Evolutionary conservation across 106 monocot species (phyloP).

Genomic region (Dendrobium huoshanense): DNA sequence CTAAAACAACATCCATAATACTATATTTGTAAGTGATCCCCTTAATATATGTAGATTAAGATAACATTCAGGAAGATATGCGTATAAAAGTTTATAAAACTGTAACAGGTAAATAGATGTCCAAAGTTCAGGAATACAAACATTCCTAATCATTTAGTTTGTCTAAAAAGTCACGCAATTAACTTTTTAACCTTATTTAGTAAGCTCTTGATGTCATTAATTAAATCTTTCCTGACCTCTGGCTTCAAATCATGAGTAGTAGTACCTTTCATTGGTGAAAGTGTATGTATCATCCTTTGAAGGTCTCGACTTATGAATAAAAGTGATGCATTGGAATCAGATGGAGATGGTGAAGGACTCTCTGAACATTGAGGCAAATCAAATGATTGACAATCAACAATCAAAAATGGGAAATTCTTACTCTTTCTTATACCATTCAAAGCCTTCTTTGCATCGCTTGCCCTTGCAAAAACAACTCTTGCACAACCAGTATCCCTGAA

Average conservation of each 20-base stretch:
- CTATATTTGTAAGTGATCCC: neutral
- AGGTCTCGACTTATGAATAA: neutral
- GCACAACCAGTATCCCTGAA: slow-evolving; percentile 12
- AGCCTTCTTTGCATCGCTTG: slow-evolving; percentile 24
- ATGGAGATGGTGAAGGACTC: neutral
- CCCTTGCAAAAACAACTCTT: slow-evolving; percentile 13
- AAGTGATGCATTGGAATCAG: neutral
- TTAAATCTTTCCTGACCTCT: neutral
- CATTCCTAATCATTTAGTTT: neutral
- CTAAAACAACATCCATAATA: neutral
- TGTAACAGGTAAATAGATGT: neutral
- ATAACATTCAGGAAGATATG: neutral
- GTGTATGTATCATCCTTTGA: slow-evolving; percentile 1
- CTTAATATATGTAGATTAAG: neutral
- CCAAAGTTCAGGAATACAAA: neutral
- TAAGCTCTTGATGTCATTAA: slow-evolving; percentile 5
- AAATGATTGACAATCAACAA: slow-evolving; percentile 10
- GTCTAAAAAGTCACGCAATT: neutral
- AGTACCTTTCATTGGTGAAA: neutral
- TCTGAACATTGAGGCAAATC: neutral
- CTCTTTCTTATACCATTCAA: slow-evolving; percentile 15
- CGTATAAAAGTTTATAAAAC: neutral
- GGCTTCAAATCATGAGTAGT: neutral
- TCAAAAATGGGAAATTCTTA: slow-evolving; percentile 4
- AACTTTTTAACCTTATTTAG: slow-evolving; percentile 9